phyloP scores from a whole-genome alignment of 1,284 basidiomycete genomes.

The Afroboletus lepidellus region DNA sequence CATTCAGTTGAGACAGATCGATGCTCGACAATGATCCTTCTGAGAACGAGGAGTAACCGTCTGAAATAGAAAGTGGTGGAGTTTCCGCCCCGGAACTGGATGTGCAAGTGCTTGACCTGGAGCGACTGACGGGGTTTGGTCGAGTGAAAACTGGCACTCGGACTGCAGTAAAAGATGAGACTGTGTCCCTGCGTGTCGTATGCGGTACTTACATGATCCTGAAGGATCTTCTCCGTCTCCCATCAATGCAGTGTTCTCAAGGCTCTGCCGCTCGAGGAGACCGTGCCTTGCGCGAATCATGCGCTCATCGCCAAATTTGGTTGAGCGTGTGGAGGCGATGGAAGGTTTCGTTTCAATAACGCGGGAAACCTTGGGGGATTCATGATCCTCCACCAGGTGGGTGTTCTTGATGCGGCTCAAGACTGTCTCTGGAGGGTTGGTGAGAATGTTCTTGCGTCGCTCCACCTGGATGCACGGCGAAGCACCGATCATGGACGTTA shows the following conservation, averaged over 20 bases:
- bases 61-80: slow-evolving; percentile 64
- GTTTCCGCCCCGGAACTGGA: slow-evolving; percentile 61
- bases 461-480: slow-evolving; percentile 69
- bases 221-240: slow-evolving; percentile 64
- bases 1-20: slow-evolving; percentile 60
- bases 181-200: neutral
- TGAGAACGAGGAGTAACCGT: slow-evolving; percentile 60
- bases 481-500: slow-evolving; percentile 62
- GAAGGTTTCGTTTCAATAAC: slow-evolving; percentile 55
- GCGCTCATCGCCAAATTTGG: slow-evolving; percentile 60
- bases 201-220: slow-evolving; percentile 46
- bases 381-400: slow-evolving; percentile 33
- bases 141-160: slow-evolving; percentile 56
- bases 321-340: slow-evolving; percentile 56
- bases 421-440: slow-evolving; percentile 35
- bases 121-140: slow-evolving; percentile 50
- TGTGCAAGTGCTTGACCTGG: slow-evolving; percentile 66
- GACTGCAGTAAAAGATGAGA: slow-evolving; percentile 35
- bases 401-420: slow-evolving; percentile 29
- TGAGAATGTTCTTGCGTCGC: slow-evolving; percentile 52
- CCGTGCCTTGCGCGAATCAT: slow-evolving; percentile 66
- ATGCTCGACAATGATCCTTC: slow-evolving; percentile 75
- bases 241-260: slow-evolving; percentile 61
- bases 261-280: slow-evolving; percentile 60
- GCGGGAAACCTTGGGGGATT: slow-evolving; percentile 41